Evolutionary conservation across 257 asterid species (phyloP).

Genomic region (Buddleja alternifolia): DNA sequence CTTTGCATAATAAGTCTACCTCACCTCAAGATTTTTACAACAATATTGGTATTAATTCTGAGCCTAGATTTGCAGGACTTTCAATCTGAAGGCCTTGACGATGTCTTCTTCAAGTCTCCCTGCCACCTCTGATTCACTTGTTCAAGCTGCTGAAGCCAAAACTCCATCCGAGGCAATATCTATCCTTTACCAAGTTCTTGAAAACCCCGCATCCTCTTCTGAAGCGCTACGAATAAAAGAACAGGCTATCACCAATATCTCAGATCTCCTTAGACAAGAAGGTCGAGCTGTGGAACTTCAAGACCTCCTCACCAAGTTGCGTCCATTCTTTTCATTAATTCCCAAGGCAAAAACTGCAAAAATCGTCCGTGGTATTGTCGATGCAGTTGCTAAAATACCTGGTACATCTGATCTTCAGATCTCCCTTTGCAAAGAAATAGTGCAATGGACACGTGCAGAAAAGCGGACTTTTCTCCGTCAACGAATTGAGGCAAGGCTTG

Average conservation of each 20-base stretch:
- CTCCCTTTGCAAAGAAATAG: constrained; percentile 68
- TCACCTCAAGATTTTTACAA: too few relatives aligned
- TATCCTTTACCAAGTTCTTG: constrained; percentile 50
- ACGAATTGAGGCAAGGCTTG: constrained; percentile 63
- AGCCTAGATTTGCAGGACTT: constrained; percentile 34
- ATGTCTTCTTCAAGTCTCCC: constrained; percentile 51
- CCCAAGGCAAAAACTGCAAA: constrained; percentile 79
- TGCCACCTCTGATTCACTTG: constrained; percentile 55
- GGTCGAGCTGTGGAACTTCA: constrained; percentile 58
- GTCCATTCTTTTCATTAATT: constrained; percentile 64
- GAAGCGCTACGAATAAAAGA: constrained; percentile 63
- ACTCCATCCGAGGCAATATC: constrained; percentile 57
- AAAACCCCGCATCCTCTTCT: constrained; percentile 56
- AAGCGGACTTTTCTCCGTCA: constrained; percentile 68
- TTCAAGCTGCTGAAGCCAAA: constrained; percentile 50
- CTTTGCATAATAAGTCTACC: neutral
- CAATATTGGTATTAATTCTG: neutral
- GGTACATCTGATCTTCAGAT: constrained; percentile 63
- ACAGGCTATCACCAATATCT: constrained; percentile 52
- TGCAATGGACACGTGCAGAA: constrained; percentile 63
- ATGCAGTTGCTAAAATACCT: constrained; percentile 64
- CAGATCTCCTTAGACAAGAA: constrained; percentile 60
- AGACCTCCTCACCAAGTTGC: constrained; percentile 46
- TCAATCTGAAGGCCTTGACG: constrained; percentile 22
- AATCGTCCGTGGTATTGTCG: constrained; percentile 56